Percentiles rank a stretch among this genome's conserved stretches.
These are phyloP conservation scores for Candida manassasensis DNA, from an alignment of 805 yeast species.

Conservation along the genomic window DNA sequence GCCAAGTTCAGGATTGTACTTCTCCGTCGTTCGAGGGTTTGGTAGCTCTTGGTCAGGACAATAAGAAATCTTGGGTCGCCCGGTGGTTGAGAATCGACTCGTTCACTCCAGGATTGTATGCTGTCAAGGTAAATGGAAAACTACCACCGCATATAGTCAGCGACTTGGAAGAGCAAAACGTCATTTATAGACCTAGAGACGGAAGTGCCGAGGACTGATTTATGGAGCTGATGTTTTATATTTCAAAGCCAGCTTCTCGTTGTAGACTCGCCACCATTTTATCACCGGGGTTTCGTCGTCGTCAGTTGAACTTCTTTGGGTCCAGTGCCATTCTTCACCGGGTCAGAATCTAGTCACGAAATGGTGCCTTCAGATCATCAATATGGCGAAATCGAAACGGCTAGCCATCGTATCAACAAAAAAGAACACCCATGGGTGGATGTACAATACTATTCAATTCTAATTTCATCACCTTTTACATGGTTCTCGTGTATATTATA, in stretches of 20 bases:
- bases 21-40: conserved; percentile 95
- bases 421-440: too few species aligned
- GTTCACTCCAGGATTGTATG: conserved; percentile 85
- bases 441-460: not conserved
- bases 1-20: conserved; percentile 83
- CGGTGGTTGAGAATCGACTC: conserved; percentile 91
- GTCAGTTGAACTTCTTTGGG: too few species aligned
- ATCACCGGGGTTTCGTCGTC: too few species aligned
- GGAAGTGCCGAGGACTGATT: conserved; percentile 81
- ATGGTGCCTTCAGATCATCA: too few species aligned
- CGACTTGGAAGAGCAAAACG: conserved; percentile 68
- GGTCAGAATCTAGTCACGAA: too few species aligned
- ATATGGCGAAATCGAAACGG: too few species aligned
- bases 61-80: conserved; percentile 87
- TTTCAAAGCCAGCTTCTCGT: too few species aligned
- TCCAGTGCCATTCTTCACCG: too few species aligned
- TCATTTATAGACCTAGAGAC: conserved; percentile 89
- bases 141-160: conserved; percentile 81
- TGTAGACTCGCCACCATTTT: too few species aligned
- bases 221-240: too few species aligned
- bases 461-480: not conserved
- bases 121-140: conserved; percentile 88
- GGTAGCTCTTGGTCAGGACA: conserved; percentile 82
- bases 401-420: too few species aligned
- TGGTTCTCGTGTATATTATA: not conserved